phyloP scores from a whole-genome alignment of 108 stramenopile genomes.

The Fragilaria crotonensis region DNA sequence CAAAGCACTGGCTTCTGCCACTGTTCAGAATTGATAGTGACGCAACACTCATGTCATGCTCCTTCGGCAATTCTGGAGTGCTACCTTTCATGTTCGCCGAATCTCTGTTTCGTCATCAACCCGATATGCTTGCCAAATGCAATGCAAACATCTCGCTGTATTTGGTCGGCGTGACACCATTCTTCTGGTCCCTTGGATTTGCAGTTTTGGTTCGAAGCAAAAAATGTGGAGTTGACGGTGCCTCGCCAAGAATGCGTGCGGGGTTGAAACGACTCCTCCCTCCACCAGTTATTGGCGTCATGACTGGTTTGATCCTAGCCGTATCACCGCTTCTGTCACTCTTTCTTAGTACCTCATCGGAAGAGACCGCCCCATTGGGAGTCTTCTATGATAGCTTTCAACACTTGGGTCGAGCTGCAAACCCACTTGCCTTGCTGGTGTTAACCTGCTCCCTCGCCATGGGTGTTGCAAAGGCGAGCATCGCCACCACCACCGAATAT shows the following conservation, averaged over 20 bases:
- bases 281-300: slow-evolving; percentile 27
- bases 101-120: too few species aligned
- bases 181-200: too few species aligned
- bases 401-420: slow-evolving; percentile 27
- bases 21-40: slow-evolving; percentile 13
- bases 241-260: neutral
- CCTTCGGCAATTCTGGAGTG: too few species aligned
- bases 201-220: too few species aligned
- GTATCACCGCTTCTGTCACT: slow-evolving; percentile 3
- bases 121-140: too few species aligned
- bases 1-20: slow-evolving; percentile 12
- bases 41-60: neutral
- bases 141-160: too few species aligned
- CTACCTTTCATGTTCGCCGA: too few species aligned
- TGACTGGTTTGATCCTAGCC: slow-evolving; percentile 18
- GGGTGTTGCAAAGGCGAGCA: slow-evolving; percentile 5
- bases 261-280: slow-evolving; percentile 11
- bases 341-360: slow-evolving; percentile 6
- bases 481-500: neutral
- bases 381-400: slow-evolving; percentile 12
- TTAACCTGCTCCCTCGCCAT: slow-evolving; percentile 25
- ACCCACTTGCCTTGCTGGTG: slow-evolving; percentile 21
- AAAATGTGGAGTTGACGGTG: too few species aligned
- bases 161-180: too few species aligned
- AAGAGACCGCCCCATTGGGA: slow-evolving; percentile 5